Percentiles rank a stretch among this genome's conserved stretches.
phyloP scores from a whole-genome alignment of 257 asterid species.

The Nicotiana paniculata region DNA sequence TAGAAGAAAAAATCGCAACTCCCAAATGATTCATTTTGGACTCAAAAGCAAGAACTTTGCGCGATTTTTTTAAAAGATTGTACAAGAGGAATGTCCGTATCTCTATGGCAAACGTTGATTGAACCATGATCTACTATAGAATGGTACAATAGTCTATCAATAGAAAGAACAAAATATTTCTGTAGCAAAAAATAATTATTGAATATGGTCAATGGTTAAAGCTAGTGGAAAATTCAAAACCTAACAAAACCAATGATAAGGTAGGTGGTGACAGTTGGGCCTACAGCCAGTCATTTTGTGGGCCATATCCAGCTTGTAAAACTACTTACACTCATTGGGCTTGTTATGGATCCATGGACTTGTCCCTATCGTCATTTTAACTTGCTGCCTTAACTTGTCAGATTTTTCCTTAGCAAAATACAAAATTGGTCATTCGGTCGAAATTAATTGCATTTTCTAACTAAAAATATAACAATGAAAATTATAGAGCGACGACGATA shows the following conservation, averaged over 20 bases:
- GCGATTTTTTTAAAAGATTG: background rate
- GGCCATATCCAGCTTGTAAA: background rate
- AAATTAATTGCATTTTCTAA: too few relatives aligned
- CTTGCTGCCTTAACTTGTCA: background rate
- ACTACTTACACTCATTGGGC: background rate
- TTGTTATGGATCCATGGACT: background rate
- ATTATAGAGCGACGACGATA: too few relatives aligned
- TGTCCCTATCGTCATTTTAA: background rate
- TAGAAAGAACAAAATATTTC: background rate
- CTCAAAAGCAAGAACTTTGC: background rate
- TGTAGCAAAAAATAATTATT: background rate
- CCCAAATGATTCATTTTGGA: background rate
- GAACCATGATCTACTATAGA: background rate
- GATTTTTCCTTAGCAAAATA: background rate
- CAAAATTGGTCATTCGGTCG: too few relatives aligned
- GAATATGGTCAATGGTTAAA: background rate
- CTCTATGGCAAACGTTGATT: background rate
- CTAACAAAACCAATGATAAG: conserved; percentile 1
- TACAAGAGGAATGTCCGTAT: background rate
- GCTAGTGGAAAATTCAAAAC: background rate
- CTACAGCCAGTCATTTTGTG: background rate
- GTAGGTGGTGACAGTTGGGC: background rate
- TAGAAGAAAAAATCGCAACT: background rate
- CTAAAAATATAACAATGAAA: too few relatives aligned
- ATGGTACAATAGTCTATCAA: background rate